phyloP scores from a whole-genome alignment of 257 asterid genomes.

The Solanum pennellii region DNA sequence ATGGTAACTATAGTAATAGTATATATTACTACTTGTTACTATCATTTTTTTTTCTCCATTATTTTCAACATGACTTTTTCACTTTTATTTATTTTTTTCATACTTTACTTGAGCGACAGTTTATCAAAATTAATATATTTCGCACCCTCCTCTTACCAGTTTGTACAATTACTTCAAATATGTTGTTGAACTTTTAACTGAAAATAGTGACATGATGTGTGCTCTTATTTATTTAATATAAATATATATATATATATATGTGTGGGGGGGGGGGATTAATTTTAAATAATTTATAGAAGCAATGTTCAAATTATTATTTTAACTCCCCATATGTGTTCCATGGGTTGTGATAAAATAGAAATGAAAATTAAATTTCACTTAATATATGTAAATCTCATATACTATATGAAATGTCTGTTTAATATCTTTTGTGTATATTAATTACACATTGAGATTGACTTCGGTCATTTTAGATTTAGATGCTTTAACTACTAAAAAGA shows the following conservation, averaged over 20 bases:
- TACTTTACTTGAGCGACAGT: not conserved
- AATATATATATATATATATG: not conserved
- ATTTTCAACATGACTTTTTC: too few relatives aligned
- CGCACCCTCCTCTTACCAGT: not conserved
- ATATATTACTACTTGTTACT: not conserved
- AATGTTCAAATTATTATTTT: not conserved
- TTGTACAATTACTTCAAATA: accelerated
- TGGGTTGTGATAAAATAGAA: not conserved
- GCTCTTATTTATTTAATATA: not conserved
- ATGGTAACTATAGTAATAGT: too few relatives aligned
- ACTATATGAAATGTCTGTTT: not conserved
- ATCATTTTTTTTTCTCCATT: not conserved
- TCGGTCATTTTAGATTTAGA: not conserved
- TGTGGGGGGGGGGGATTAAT: too few relatives aligned
- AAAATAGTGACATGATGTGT: not conserved
- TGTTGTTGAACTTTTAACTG: not conserved
- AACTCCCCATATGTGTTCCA: not conserved
- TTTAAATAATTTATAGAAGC: not conserved
- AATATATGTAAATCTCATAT: not conserved
- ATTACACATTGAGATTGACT: not conserved
- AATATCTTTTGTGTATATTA: not conserved
- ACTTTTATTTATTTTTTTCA: too few relatives aligned
- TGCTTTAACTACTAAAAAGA: not conserved
- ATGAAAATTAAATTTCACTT: not conserved
- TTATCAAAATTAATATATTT: too few relatives aligned